Base-by-base conservation (phyloP, 352 stramenopile species). In the Pythium volutum region DNA sequence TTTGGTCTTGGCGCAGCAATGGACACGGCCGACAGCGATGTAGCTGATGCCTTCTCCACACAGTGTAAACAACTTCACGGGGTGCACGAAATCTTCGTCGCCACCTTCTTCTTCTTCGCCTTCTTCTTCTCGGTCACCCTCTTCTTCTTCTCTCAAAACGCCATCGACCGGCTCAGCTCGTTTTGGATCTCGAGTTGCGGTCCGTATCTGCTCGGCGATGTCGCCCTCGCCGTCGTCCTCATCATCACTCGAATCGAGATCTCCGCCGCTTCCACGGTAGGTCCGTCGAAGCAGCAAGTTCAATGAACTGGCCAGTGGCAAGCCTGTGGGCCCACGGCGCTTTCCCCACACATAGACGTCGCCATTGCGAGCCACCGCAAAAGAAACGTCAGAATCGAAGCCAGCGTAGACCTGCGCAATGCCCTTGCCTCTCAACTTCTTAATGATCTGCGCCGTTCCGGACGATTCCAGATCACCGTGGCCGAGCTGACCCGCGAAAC, bases 271-370 rank as follows among this genome's bases (percentile, higher is more conserved):
- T 16, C 61, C 55, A 48, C 56, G 49, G 45, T 89, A 87, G 0
- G 79, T 83, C 8, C 71, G 53, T 38, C 69, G 70, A 4, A 79
- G 39, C 0, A 88, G 63, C 11, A 41, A 46, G 27, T 33, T 66
- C 23, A 84, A 45, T 1, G 74, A 81, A 16, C 51, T 68, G 4
- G 60, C 69, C 2, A 46, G 41, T 15, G 75, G 68, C 0, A 94
- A 59, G 9, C 85, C 85, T 4, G 72, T 89, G 0, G 83, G 83
- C 0, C 81, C 83, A 12, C 57, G 71, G 1, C 79, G 62, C 55
- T 91, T 93, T 4, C 85, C 83, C 85, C 85, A 94, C 1, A 91
- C 83, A 20, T 83, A 94, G 7, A 94, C 79, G 27, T 93, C 85
- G 29, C 85, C 75, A 11, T 67, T 79, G 3, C 84, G 79, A 39